These are phyloP conservation scores for Talaromyces stipitatus DNA, from an alignment of 495 filamentous ascomycete genomes.

Conservation along the genomic window DNA sequence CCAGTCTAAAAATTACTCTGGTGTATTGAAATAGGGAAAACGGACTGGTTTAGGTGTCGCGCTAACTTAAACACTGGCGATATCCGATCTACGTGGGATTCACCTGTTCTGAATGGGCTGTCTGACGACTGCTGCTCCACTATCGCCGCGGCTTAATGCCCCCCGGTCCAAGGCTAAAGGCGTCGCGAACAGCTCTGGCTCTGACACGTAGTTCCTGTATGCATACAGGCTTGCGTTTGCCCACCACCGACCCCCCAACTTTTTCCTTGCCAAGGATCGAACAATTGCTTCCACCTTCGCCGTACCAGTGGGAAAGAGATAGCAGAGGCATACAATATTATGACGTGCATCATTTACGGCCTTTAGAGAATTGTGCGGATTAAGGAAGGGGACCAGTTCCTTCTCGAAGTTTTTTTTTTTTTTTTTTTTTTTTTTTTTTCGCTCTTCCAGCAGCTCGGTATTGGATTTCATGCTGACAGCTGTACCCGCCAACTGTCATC, in stretches of 20 bases:
- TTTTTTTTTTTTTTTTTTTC: background rate
- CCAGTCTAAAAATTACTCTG: slow-evolving; percentile 1
- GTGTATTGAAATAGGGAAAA: background rate
- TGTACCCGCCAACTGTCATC: slow-evolving; percentile 1
- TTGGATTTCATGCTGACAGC: background rate
- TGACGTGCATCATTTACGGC: slow-evolving; percentile 7
- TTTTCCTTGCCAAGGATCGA: slow-evolving; percentile 1
- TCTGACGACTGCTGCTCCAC: slow-evolving; percentile 4
- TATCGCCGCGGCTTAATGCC: slow-evolving; percentile 5
- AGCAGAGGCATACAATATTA: background rate
- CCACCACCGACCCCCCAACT: slow-evolving; percentile 2
- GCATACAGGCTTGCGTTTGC: slow-evolving; percentile 5
- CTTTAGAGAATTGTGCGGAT: background rate
- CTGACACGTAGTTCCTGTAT: slow-evolving; percentile 8
- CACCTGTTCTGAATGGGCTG: slow-evolving; percentile 4
- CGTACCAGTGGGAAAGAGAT: background rate
- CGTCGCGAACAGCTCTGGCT: slow-evolving; percentile 6
- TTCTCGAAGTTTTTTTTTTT: background rate
- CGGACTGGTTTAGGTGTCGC: background rate
- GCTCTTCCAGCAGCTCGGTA: background rate
- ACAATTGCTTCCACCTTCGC: background rate
- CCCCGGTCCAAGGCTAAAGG: background rate
- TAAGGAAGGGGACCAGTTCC: background rate
- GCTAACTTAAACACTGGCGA: slow-evolving; percentile 6
- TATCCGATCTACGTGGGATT: slow-evolving; percentile 5